phyloP scores from a whole-genome alignment of 306 rosid species.

The Corylus americana region DNA sequence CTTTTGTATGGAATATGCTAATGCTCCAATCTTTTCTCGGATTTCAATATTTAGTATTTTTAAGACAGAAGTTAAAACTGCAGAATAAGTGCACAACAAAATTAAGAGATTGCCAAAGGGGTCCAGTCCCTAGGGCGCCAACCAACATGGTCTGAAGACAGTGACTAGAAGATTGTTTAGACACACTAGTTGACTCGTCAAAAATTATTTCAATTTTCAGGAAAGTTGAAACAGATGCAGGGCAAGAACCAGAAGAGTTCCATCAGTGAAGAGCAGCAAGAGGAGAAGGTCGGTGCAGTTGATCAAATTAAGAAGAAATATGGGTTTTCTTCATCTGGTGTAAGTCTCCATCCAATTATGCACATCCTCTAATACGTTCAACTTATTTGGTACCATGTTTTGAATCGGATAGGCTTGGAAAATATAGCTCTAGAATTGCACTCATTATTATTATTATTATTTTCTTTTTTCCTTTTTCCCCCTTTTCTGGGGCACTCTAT shows the following conservation, averaged over 20 bases:
- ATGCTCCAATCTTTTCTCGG: not conserved
- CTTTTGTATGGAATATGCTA: not conserved
- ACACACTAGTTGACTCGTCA: slow-evolving; percentile 19
- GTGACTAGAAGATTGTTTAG: slow-evolving; percentile 5
- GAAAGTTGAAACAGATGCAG: slow-evolving; percentile 75
- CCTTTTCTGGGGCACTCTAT: not conserved
- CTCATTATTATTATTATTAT: not conserved
- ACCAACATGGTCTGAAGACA: not conserved
- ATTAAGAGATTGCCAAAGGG: not conserved
- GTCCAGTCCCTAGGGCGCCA: not conserved
- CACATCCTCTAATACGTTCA: not conserved
- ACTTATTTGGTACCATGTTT: slow-evolving; percentile 1
- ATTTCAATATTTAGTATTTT: not conserved
- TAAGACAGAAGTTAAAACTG: not conserved
- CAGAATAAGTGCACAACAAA: not conserved
- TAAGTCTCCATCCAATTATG: slow-evolving; percentile 34
- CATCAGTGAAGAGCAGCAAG: slow-evolving; percentile 55
- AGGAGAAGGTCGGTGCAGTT: slow-evolving; percentile 52
- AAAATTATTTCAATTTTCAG: slow-evolving; percentile 41
- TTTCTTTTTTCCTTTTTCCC: not conserved
- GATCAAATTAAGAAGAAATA: slow-evolving; percentile 82
- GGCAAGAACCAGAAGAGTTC: slow-evolving; percentile 53
- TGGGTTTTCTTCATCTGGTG: slow-evolving; percentile 62
- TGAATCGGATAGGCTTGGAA: not conserved
- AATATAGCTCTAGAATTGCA: not conserved